Percentiles rank a stretch among this genome's conserved stretches.
Conservation (phyloP, 495 filamentous ascomycete species). For the Pyronema omphalodes region DNA sequence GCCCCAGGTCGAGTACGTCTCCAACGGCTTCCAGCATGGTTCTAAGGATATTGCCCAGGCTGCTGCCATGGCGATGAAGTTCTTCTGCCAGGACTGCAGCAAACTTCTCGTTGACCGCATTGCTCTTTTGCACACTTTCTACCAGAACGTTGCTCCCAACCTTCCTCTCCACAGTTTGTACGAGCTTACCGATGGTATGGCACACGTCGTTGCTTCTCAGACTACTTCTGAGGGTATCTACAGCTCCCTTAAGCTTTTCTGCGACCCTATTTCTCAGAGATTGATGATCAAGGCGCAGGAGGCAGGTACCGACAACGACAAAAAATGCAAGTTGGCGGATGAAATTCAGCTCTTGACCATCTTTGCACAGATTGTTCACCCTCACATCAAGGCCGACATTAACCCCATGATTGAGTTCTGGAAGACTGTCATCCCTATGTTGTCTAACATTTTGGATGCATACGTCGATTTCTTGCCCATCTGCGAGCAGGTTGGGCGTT, state of each 20-base stretch:
- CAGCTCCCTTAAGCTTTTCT: constrained; percentile 73
- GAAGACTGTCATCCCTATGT: constrained; percentile 72
- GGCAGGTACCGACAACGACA: constrained; percentile 52
- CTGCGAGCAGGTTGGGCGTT: constrained; percentile 79
- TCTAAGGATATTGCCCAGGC: constrained; percentile 80
- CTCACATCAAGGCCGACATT: constrained; percentile 52
- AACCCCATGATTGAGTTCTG: constrained; percentile 95
- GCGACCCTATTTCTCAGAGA: constrained; percentile 72
- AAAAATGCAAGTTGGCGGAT: constrained; percentile 70
- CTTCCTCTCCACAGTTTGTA: constrained; percentile 75
- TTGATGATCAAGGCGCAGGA: constrained; percentile 74
- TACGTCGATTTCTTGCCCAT: constrained; percentile 74
- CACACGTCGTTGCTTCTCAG: constrained; percentile 73
- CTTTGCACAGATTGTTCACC: constrained; percentile 54
- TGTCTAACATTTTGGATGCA: constrained; percentile 65
- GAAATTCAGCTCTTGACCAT: constrained; percentile 72
- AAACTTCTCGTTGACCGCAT: constrained; percentile 64
- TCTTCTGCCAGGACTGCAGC: constrained; percentile 88
- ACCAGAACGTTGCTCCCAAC: constrained; percentile 67
- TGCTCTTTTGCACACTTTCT: constrained; percentile 72
- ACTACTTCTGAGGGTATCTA: constrained; percentile 54
- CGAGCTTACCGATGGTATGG: constrained; percentile 88
- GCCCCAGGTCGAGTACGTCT: constrained; percentile 83
- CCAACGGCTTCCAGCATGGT: constrained; percentile 66
- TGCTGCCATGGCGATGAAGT: constrained; percentile 85